Conservation (phyloP, 352 stramenopile genomes). For the Blastocystis hominis region DNA sequence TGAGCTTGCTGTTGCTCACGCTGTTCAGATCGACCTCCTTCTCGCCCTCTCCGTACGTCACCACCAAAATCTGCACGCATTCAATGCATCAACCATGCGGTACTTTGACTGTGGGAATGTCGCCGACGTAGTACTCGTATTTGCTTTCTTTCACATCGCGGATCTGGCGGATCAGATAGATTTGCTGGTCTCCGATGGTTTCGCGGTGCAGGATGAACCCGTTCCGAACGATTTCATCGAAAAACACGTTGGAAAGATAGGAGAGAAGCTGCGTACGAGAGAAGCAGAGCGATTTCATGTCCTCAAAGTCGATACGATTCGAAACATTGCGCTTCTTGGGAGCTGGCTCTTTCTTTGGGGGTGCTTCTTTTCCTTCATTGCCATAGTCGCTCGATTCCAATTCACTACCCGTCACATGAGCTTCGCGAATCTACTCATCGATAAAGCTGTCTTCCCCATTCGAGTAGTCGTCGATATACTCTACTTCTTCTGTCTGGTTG, state of each 20-base stretch:
- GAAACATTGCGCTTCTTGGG: conserved; percentile 29
- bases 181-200: neutral
- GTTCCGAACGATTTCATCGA: conserved; percentile 43
- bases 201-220: conserved; percentile 34
- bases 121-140: neutral
- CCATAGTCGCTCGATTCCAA: neutral
- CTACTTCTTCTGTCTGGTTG: neutral
- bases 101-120: conserved; percentile 2
- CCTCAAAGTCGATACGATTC: conserved; percentile 30
- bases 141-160: conserved; percentile 19
- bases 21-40: conserved; percentile 29
- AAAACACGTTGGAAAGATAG: conserved; percentile 17
- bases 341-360: neutral
- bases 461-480: neutral
- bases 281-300: conserved; percentile 16
- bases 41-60: conserved; percentile 33
- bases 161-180: conserved; percentile 41
- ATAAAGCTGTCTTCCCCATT: conserved; percentile 32
- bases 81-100: neutral
- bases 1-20: conserved; percentile 22
- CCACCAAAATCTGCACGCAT: neutral
- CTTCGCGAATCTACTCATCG: neutral
- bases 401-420: neutral
- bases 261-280: conserved; percentile 9
- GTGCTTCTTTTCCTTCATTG: neutral